Conservation (phyloP, 2,329 filamentous ascomycete genomes). For the Sphaerulina musiva region DNA sequence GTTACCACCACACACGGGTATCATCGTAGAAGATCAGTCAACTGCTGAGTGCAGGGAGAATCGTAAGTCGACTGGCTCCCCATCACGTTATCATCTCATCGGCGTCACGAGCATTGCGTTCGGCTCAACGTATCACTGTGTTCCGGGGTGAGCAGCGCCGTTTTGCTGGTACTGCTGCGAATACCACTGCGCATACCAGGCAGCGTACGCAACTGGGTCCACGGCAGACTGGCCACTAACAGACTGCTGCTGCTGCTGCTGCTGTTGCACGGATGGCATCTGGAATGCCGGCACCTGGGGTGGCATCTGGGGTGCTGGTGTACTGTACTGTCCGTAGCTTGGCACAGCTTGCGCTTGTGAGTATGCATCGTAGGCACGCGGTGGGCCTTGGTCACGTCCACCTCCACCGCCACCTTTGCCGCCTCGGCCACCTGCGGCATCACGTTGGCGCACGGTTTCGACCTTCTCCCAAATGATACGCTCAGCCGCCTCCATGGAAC, state of each 20-base stretch:
- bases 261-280: constrained; percentile 27
- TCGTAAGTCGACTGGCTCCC: constrained; percentile 4
- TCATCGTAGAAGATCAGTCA: constrained; percentile 15
- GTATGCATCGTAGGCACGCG: constrained; percentile 38
- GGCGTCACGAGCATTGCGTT: constrained; percentile 22
- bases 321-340: constrained; percentile 28
- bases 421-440: constrained; percentile 30
- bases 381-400: constrained; percentile 29
- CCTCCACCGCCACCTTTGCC: constrained; percentile 29
- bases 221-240: constrained; percentile 8
- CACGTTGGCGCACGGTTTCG: constrained; percentile 64
- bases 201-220: constrained; percentile 22
- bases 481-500: constrained; percentile 75
- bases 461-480: constrained; percentile 85
- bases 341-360: constrained; percentile 41
- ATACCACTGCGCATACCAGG: constrained; percentile 18
- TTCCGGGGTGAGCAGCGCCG: constrained; percentile 32
- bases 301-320: constrained; percentile 24
- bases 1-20: constrained; percentile 17
- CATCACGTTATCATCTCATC: constrained; percentile 19
- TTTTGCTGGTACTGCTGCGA: constrained; percentile 26
- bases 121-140: constrained; percentile 25
- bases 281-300: constrained; percentile 31
- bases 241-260: constrained; percentile 2
- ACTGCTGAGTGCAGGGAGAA: constrained; percentile 4